Evolutionary conservation across 805 yeast genomes (phyloP).

Genomic region (Scheffersomyces ergatensis): DNA sequence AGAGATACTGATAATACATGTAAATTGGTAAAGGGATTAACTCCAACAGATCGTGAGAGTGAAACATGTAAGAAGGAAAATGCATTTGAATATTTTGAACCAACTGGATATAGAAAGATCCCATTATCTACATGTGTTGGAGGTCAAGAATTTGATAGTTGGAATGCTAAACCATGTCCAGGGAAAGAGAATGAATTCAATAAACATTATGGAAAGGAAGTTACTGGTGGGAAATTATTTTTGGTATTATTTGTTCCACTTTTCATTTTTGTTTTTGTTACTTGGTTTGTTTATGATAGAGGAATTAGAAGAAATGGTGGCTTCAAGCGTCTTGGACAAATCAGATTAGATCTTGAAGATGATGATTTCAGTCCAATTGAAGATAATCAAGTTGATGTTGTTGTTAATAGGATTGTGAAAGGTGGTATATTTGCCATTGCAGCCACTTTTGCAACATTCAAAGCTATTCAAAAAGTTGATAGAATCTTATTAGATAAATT

Average conservation of each 20-base stretch:
- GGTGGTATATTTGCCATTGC: slow-evolving; percentile 54
- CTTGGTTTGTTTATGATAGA: slow-evolving; percentile 72
- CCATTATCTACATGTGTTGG: slow-evolving; percentile 85
- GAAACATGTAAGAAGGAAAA: slow-evolving; percentile 57
- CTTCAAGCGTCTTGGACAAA: slow-evolving; percentile 76
- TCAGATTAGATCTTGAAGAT: slow-evolving; percentile 72
- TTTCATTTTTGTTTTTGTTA: slow-evolving; percentile 48
- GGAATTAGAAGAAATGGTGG: slow-evolving; percentile 82
- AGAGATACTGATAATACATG: slow-evolving; percentile 80
- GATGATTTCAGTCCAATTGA: slow-evolving; percentile 56
- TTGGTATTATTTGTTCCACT: slow-evolving; percentile 59
- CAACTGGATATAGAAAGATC: slow-evolving; percentile 89
- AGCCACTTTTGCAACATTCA: slow-evolving; percentile 31
- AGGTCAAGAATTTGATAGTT: slow-evolving; percentile 69
- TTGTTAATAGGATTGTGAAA: slow-evolving; percentile 56
- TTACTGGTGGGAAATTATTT: slow-evolving; percentile 54
- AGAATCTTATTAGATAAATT: slow-evolving; percentile 28
- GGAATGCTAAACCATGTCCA: slow-evolving; percentile 75
- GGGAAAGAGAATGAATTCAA: slow-evolving; percentile 72
- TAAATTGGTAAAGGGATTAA: slow-evolving; percentile 70
- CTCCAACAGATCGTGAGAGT: slow-evolving; percentile 59
- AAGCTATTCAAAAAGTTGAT: slow-evolving; percentile 33
- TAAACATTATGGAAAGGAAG: slow-evolving; percentile 48
- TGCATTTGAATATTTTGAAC: slow-evolving; percentile 71
- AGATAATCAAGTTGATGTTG: slow-evolving; percentile 56